Conservation (phyloP, 192 early-diverging fungal species). For the Coemansia reversa region DNA sequence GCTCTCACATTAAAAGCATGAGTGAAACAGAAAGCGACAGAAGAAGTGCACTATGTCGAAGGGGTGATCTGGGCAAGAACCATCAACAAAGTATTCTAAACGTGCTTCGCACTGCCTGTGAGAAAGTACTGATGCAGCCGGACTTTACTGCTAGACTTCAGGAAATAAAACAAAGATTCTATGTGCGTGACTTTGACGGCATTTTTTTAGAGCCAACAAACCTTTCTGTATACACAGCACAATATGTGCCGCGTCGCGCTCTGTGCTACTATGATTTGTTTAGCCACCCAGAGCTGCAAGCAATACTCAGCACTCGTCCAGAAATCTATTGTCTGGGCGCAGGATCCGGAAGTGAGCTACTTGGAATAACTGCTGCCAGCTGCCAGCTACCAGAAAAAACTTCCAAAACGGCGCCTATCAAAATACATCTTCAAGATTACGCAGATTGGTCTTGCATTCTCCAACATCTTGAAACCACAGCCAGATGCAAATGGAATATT, state of each 20-base stretch:
- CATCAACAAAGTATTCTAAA: slow-evolving; percentile 59
- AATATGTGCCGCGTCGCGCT: slow-evolving; percentile 82
- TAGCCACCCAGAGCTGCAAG: slow-evolving; percentile 43
- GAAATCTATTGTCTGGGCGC: slow-evolving; percentile 71
- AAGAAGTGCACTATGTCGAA: slow-evolving; percentile 7
- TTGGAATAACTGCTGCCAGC: slow-evolving; percentile 73
- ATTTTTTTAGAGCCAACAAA: slow-evolving; percentile 77
- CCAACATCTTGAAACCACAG: slow-evolving; percentile 53
- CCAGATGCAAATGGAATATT: slow-evolving; percentile 57
- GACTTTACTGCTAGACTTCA: slow-evolving; percentile 66
- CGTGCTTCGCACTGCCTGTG: slow-evolving; percentile 64
- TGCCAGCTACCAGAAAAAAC: slow-evolving; percentile 9
- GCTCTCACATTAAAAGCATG: too few species aligned
- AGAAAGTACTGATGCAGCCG: slow-evolving; percentile 55
- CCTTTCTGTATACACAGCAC: slow-evolving; percentile 80
- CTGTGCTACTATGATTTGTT: slow-evolving; percentile 84
- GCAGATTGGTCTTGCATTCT: slow-evolving; percentile 64
- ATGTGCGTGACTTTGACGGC: slow-evolving; percentile 73
- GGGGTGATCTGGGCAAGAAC: slow-evolving; percentile 17
- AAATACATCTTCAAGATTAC: slow-evolving; percentile 60
- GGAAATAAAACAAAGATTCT: slow-evolving; percentile 81
- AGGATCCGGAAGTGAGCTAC: slow-evolving; percentile 83
- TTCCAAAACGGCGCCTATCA: slow-evolving; percentile 14
- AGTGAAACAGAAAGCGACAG: too few species aligned
- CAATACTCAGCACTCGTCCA: slow-evolving; percentile 51